Conservation (phyloP, 2,329 filamentous ascomycete species). For the Saccharata proteae region DNA sequence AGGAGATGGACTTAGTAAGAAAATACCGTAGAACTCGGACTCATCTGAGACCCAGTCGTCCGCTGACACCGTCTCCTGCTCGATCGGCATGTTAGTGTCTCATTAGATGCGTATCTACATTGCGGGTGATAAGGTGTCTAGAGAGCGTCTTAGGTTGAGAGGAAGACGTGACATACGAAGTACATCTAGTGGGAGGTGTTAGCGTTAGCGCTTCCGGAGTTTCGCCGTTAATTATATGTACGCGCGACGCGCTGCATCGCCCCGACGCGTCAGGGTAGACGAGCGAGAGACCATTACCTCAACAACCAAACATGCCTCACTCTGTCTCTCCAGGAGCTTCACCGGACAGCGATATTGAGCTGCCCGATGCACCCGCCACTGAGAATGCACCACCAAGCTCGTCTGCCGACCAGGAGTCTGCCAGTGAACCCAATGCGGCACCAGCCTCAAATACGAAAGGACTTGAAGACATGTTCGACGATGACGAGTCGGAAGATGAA, state of each 20-base stretch:
- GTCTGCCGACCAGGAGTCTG: no score
- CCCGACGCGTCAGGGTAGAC: neutral
- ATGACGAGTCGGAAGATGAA: constrained; percentile 45
- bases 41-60: constrained; percentile 29
- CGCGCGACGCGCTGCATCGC: constrained; percentile 6
- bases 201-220: constrained; percentile 1
- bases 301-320: constrained; percentile 30
- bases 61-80: constrained; percentile 17
- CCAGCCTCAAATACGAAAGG: constrained; percentile 18
- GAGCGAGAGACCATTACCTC: neutral
- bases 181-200: constrained; percentile 1
- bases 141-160: no score
- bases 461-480: constrained; percentile 49
- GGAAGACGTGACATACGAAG: no score
- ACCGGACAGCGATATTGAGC: constrained; percentile 25
- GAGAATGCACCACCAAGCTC: no score
- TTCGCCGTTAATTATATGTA: neutral
- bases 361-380: constrained; percentile 26
- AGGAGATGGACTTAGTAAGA: neutral
- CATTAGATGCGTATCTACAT: no score
- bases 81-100: constrained; percentile 4
- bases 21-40: constrained; percentile 32
- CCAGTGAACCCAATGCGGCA: constrained; percentile 14
- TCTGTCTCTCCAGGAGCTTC: constrained; percentile 28
- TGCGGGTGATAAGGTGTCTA: no score